Base-by-base conservation (phyloP, 768 basidiomycete genomes). In the Austroboletus eburneus region DNA sequence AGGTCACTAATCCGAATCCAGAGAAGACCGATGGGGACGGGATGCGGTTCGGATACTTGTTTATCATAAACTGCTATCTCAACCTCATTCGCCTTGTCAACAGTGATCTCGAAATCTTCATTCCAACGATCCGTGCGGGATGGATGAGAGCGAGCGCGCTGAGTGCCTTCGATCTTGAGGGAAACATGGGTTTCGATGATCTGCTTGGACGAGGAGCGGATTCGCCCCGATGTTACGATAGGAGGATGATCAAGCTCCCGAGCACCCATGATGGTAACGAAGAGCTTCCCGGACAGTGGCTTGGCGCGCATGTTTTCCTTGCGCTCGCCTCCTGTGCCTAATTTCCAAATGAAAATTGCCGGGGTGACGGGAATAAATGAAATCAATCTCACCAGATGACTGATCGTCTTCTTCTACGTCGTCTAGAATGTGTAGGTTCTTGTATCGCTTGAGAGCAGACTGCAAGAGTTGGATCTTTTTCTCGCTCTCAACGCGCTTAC, bases 81-180 rank as follows among this genome's bases (percentile, higher is more conserved):
- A 40, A 97, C 88, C 74, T 99, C 96, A 63, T 95, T 97, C 13
- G 95, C 94, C 68, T 98, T 98, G 73, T 98, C 95, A 33, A 98
- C 89, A 0, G 85, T 76, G 49, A 99, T 91, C 67, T 95, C 92
- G 52, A 98, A 97, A 49, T 93, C 90, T 68, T 99, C 94, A 63
- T 91, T 91, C 96, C 96, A 99, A 37, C 89, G 84, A 68, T 98
- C 96, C 23, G 87, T 96, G 49, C 92, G 84, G 9, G 92, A 85
- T 8, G 91, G 89, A 63, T 95, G 92, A 0, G 94, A 93, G 47
- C 85, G 83, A 5, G 91, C 95, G 13, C 90, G 78, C 57, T 93
- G 89, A 17, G 90, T 92, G 18, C 95, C 93, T 72, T 99, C 96
- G 10, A 98, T 88, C 62, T 97, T 96, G 70, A 98, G 80, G 27